A percentile compares a stretch with the other conserved stretches of the same genome.
Conservation (phyloP, 306 rosid genomes). For the Cucurbita ficifolia region DNA sequence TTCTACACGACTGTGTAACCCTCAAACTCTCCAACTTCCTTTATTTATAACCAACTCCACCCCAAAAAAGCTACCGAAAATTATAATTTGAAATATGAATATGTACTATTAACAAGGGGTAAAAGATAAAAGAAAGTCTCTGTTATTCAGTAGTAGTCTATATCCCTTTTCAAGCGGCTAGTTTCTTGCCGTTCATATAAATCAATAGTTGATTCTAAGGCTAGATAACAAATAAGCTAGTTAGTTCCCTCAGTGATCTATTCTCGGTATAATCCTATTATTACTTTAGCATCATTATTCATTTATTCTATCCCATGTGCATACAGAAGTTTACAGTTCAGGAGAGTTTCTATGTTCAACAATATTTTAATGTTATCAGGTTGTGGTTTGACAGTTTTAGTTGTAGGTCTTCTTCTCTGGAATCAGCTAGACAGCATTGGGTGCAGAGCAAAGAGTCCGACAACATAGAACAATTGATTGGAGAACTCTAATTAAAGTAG, state of each 20-base stretch:
- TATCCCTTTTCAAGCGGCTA: no score
- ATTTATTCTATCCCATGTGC: neutral
- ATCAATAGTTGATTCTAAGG: no score
- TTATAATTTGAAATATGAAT: neutral
- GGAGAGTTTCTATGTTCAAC: neutral
- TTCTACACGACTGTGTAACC: neutral
- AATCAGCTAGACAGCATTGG: conserved; percentile 8
- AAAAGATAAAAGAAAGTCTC: no score
- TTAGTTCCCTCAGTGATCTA: no score
- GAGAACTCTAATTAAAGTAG: conserved; percentile 8
- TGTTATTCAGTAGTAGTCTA: no score
- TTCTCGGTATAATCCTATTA: no score
- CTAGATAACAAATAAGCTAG: no score
- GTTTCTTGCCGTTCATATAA: no score
- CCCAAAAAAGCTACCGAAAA: neutral
- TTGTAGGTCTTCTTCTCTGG: conserved; percentile 12
- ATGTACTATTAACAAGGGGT: no score
- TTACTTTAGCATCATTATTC: neutral
- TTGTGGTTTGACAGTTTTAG: neutral
- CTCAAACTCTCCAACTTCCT: neutral
- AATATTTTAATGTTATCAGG: neutral
- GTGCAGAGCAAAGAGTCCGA: neutral
- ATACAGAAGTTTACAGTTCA: neutral
- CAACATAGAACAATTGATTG: neutral
- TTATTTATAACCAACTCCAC: neutral